Evolutionary conservation across 2,329 filamentous ascomycete genomes (phyloP), one percentile per base, ranked within the genome.

Genomic region (Talaromyces sp.): DNA sequence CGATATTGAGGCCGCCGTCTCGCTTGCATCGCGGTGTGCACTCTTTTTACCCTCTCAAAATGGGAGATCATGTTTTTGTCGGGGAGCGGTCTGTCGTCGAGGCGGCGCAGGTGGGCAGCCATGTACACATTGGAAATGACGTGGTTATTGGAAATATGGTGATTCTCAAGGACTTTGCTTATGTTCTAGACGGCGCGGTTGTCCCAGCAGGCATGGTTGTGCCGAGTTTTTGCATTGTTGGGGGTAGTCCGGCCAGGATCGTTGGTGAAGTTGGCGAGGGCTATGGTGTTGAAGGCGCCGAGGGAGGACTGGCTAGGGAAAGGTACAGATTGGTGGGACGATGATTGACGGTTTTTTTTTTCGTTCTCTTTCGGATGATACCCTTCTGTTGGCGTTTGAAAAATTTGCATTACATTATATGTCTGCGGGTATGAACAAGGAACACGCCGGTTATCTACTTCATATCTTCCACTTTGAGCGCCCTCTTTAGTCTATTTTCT

Each of bases 21-120:
- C 85, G 92, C 27, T 80, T 95, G 55, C 90, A 92, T 73, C 88
- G 92, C 69, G 91, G 92, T 70, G 65, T 72, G 4, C 68, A 74
- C 57, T 70, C 66, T 7, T 73, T 92, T 76, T 62, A 62, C 12
- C 61, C 92, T 9, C 87, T 97, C 67, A 91, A 94, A 63, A 89
- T 99, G 65, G 92, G 92, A 52, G 92, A 97, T 74, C 93, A 97
- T 76, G 92, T 97, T 64, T 97, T 93, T 75, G 84, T 99, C 55
- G 92, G 91, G 61, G 82, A 85, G 68, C 80, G 81, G 35, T 86
- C 87, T 41, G 85, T 93, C 43, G 83, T 99, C 41, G 91, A 94
- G 72, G 91, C 93, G 0, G 91, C 92, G 7, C 84, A 85, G 38
- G 85, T 99, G 58, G 90, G 90, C 1, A 91, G 83, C 66, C 91